Percentiles rank a stretch among this genome's conserved stretches.
Conservation (phyloP, 768 basidiomycete species). For the Agaricus subrufescens region DNA sequence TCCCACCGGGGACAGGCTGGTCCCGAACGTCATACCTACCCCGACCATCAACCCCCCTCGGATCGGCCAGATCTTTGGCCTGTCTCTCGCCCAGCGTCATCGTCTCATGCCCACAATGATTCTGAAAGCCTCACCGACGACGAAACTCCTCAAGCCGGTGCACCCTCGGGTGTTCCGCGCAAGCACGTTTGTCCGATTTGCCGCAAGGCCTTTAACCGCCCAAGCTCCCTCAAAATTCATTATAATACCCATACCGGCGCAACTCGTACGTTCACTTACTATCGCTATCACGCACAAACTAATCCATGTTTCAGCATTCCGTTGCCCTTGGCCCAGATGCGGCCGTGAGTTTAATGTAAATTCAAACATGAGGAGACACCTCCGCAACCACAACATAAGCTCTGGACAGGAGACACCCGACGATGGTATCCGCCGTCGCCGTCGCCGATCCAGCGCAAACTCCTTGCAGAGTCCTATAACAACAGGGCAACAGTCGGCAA, state of each 20-base stretch:
- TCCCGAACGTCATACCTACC: constrained; percentile 1
- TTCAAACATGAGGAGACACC: constrained; percentile 81
- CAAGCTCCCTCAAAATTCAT: constrained; percentile 62
- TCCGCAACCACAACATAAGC: constrained; percentile 54
- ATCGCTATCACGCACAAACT: background rate
- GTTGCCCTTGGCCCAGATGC: constrained; percentile 70
- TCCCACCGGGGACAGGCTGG: background rate
- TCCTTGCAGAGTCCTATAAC: background rate
- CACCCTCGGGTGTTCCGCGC: constrained; percentile 23
- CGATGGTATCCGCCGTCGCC: constrained; percentile 23
- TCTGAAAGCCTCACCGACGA: constrained; percentile 14
- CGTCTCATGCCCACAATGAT: constrained; percentile 5
- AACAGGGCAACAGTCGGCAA: constrained; percentile 1
- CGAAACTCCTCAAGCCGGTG: constrained; percentile 2
- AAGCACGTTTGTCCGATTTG: constrained; percentile 51
- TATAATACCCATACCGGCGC: constrained; percentile 67
- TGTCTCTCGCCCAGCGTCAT: constrained; percentile 16
- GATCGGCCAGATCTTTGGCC: constrained; percentile 8
- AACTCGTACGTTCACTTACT: constrained; percentile 46
- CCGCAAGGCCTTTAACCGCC: constrained; percentile 62
- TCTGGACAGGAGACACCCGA: constrained; percentile 25
- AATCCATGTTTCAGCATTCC: constrained; percentile 46
- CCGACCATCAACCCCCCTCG: constrained; percentile 2
- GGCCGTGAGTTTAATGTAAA: constrained; percentile 79
- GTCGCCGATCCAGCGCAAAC: constrained; percentile 13